Evolutionary conservation across 2,329 filamentous ascomycete species (phyloP), one percentile per base, ranked within the genome.

Genomic region (Endocalyx cinctus): DNA sequence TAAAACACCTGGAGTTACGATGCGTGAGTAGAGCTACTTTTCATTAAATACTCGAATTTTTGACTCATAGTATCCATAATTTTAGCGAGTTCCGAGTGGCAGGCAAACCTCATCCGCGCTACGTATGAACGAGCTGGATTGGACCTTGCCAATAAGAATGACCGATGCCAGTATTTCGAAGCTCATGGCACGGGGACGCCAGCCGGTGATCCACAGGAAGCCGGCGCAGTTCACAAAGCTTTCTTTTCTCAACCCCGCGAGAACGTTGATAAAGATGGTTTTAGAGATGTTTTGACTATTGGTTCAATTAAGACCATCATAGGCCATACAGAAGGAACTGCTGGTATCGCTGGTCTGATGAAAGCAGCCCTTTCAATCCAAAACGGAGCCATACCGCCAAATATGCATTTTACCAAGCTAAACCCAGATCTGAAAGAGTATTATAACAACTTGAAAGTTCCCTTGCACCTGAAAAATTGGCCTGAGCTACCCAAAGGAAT

Each of bases 141-240:
- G 5, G 37, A 45, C 7, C 11, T 34, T 2, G n/a, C 10, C 3
- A 35, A 37, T 5, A 22, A 10, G 3, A 3, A 10, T 5, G 37
- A 52, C 16, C 39, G 49, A 2, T 39, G 36, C 2, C 53, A 56
- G 17, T 56, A 42, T 29, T 55, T 57, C 25, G 48, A 57, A 18
- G 51, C 50, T 0, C 53, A 55, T 15, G 52, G 52, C 2, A 54
- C 50, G 2, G 51, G 51, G 2, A 57, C 52, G 1, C 37, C 28
- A 5, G 46, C 46, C 12, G 52, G 50, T 15, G 52, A 55, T 26
- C 44, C 51, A 1, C 26, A 31, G 3, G 54, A 56, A 33, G 45
- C 51, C 5, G 32, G 28, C 6, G 52, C 51, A 4, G 46, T 55
- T n/a, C 13, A 25, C 10, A 26, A 17, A 4, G 37, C 38, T 5